Evolutionary conservation across 148 eudicot species (phyloP).

Genomic region (Rhododendron henanense): DNA sequence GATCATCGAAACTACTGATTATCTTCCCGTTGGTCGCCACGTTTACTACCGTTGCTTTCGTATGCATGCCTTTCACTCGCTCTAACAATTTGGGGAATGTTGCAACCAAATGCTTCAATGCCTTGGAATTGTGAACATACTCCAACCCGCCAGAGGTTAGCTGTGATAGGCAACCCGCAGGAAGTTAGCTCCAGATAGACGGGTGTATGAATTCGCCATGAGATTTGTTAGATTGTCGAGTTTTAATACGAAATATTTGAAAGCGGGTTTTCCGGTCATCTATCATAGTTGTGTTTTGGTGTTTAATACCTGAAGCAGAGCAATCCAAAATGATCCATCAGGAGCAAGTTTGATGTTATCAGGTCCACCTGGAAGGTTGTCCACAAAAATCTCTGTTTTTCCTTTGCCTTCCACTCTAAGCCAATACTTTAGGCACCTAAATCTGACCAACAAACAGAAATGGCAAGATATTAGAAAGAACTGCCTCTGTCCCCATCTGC

Average conservation of each 20-base stretch:
- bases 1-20: conserved; percentile 50
- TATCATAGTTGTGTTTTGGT: not conserved
- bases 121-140: conserved; percentile 44
- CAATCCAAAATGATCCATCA: conserved; percentile 84
- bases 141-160: conserved; percentile 22
- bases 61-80: conserved; percentile 16
- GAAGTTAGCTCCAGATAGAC: not conserved
- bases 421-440: conserved; percentile 76
- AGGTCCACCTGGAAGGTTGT: conserved; percentile 74
- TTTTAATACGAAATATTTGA: not conserved
- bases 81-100: conserved; percentile 36
- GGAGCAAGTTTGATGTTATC: conserved; percentile 93
- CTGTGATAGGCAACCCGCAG: conserved; percentile 21
- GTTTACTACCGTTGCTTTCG: conserved; percentile 55
- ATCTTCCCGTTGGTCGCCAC: conserved; percentile 56
- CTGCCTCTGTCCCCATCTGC: too few species aligned
- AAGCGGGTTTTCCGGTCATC: too few species aligned
- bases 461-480: too few species aligned
- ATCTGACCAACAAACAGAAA: too few species aligned
- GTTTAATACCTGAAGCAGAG: conserved; percentile 52
- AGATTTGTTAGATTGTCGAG: not conserved
- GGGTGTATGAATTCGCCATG: not conserved
- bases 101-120: conserved; percentile 41
- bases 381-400: conserved; percentile 56
- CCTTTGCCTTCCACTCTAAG: conserved; percentile 52